Conservation (phyloP, 352 stramenopile genomes). For the Bremia lactucae region DNA sequence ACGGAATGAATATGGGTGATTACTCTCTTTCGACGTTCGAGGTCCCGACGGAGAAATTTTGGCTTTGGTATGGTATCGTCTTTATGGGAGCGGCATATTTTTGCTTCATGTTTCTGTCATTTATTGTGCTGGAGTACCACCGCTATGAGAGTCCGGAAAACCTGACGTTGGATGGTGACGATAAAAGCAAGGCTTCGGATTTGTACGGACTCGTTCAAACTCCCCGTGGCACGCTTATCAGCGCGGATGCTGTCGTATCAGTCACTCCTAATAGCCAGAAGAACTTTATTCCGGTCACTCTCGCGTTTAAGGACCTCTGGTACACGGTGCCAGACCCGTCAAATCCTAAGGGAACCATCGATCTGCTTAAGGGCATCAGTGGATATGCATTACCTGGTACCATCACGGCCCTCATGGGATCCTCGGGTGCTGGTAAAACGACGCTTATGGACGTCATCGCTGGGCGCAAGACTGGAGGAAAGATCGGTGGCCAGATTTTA, state of each 20-base stretch:
- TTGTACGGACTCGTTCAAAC: constrained; percentile 12
- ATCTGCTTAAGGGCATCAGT: constrained; percentile 52
- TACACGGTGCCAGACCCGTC: constrained; percentile 27
- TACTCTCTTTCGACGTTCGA: constrained; percentile 25
- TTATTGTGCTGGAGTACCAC: constrained; percentile 21
- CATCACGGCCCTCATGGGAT: constrained; percentile 86
- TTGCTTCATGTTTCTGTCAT: constrained; percentile 20
- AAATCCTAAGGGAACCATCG: constrained; percentile 31
- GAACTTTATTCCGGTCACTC: constrained; percentile 27
- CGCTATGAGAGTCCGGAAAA: constrained; percentile 18
- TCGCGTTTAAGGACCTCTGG: constrained; percentile 34
- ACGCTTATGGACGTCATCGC: constrained; percentile 90
- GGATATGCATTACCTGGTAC: constrained; percentile 32
- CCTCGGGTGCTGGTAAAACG: constrained; percentile 62
- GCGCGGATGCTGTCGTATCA: constrained; percentile 5
- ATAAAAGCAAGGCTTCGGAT: constrained; percentile 10
- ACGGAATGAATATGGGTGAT: constrained; percentile 21
- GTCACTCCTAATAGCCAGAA: constrained; percentile 12
- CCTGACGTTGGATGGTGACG: constrained; percentile 16
- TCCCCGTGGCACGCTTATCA: constrained; percentile 8
- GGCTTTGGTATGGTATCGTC: constrained; percentile 26
- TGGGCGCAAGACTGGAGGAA: constrained; percentile 49
- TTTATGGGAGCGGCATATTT: constrained; percentile 21
- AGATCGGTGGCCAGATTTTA: constrained; percentile 42
- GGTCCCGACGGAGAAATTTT: constrained; percentile 14